Base-by-base conservation (phyloP, 352 stramenopile species). In the Thraustotheca clavata region DNA sequence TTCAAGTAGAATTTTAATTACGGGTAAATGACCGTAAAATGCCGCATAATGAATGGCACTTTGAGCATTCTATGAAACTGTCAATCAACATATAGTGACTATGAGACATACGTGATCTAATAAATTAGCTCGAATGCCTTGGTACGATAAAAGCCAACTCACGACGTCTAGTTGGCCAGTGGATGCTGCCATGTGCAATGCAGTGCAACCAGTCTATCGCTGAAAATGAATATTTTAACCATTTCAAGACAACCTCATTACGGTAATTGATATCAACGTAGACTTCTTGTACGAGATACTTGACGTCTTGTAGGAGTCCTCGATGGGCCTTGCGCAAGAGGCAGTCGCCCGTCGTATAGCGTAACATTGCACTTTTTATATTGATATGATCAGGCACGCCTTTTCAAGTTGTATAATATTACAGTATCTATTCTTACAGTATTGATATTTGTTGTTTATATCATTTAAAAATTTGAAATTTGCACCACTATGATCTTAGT, bases 211-310 rank as follows among this genome's bases (percentile, higher is more conserved):
- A 24, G 43, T 52, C 43, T 52, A 52, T 2, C 11, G 11, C 3
- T 9, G 7, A 18, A 11, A 11, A n/a, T n/a, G n/a, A n/a, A n/a
- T n/a, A 20, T 1, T 14, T 18, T 11, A 18, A 24, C 43, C n/a
- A n/a, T n/a, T n/a, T 38, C n/a, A 20, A 26, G 12, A 18, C 18
- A 34, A 83, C 84, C 79, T 91, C 80, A 69, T 94, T 91, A 70
- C 80, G 73, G 76, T 89, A 94, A 65, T 91, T 94, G 67, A 94
- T 72, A 67, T 94, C 84, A 29, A 84, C 79, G 49, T 86, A 77
- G 48, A 91, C 70, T 35, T 86, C 76, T 32, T 91, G 71, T 24
- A 94, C 65, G 46, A 94, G 73, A 65, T 87, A 84, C 41, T 78
- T 73, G 38, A 91, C 71, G 62, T 94, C 82, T 59, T 86, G 75